Percentiles rank a stretch among this genome's conserved stretches.
Evolutionary conservation across 495 filamentous ascomycete species (phyloP).

Genomic region (Jackrogersella minutella): DNA sequence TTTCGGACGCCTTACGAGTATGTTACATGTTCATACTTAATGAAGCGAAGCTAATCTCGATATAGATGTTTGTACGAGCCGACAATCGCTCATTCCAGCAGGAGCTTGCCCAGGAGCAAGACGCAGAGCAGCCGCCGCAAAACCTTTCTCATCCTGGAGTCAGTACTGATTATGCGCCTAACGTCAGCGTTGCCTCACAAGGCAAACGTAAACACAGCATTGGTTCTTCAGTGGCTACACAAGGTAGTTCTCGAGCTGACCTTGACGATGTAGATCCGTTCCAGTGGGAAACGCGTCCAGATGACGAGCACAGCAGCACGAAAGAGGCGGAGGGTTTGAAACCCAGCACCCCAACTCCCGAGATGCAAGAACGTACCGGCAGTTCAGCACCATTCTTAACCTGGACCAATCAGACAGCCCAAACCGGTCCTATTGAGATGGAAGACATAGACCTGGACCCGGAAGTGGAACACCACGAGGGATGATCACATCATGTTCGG

Average conservation of each 20-base stretch:
- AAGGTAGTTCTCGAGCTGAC: slow-evolving; percentile 36
- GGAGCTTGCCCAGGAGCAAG: slow-evolving; percentile 48
- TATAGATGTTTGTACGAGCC: slow-evolving; percentile 50
- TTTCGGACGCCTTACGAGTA: slow-evolving; percentile 51
- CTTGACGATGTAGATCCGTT: slow-evolving; percentile 35
- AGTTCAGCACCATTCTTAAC: slow-evolving; percentile 30
- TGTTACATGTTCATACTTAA: background rate
- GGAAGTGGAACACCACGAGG: slow-evolving; percentile 34
- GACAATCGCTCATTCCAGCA: slow-evolving; percentile 57
- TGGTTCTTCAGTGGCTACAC: slow-evolving; percentile 41
- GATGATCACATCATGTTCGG: background rate
- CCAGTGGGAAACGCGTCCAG: slow-evolving; percentile 1
- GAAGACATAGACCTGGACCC: slow-evolving; percentile 45
- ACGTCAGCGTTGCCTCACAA: background rate
- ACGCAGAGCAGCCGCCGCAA: slow-evolving; percentile 6
- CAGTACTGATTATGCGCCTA: slow-evolving; percentile 26
- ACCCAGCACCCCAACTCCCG: slow-evolving; percentile 19
- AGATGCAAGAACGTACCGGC: slow-evolving; percentile 51
- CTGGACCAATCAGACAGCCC: slow-evolving; percentile 15
- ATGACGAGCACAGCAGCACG: background rate
- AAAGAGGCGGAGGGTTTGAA: slow-evolving; percentile 14
- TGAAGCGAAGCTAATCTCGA: slow-evolving; percentile 6
- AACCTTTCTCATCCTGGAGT: slow-evolving; percentile 6
- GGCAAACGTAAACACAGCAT: slow-evolving; percentile 38
- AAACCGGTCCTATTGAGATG: slow-evolving; percentile 23